Base-by-base conservation (phyloP, 2,329 filamentous ascomycete species). In the Ambrosiella beaveri region DNA sequence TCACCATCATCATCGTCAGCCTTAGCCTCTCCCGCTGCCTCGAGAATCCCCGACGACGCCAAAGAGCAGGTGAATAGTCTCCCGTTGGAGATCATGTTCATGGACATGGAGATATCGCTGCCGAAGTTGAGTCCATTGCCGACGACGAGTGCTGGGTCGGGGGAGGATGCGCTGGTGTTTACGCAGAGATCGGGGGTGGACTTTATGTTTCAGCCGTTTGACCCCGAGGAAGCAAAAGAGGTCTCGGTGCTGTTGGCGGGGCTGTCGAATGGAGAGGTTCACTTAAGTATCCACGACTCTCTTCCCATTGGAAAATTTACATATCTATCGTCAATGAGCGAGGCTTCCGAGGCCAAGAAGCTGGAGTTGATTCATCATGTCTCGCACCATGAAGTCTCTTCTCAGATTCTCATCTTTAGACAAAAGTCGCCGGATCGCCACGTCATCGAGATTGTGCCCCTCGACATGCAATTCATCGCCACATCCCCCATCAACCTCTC, bases 241-340 rank as follows among this genome's bases (percentile, higher is more conserved):
- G 82, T 93, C 49, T 86, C 91, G 67, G 79, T 91, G 63, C 82
- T 94, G 71, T 73, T 91, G 4, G 78, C 86, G 1, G 86, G 86
- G 3, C 86, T 83, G 3, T 77, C 79, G 58, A 78, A 87, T 62
- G 86, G 86, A 7, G 76, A 74, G 15, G 74, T 94, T 11, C 84
- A 91, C 66, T 73, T 94, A 15, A 87, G 82, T 63, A 88, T 95
- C 53, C 91, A 91, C 67, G 86, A 95, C 67, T 90, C 86, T 5
- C 88, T 95, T 64, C 77, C 86, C 61, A 84, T 94, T 59, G 87
- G 88, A 2, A 76, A 71, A 11, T 82, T 89, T 61, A 68, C 71
- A 59, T 75, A 76, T 59, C 76, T 68, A 1, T n/a, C 15, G 19
- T 27, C 47, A 11, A 35, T 2, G 2, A 11, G 13, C 15, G 71